A percentile compares a stretch with the other conserved stretches of the same genome.
Conservation (phyloP, 805 yeast species). For the Tetrapisispora iriomotensis region DNA sequence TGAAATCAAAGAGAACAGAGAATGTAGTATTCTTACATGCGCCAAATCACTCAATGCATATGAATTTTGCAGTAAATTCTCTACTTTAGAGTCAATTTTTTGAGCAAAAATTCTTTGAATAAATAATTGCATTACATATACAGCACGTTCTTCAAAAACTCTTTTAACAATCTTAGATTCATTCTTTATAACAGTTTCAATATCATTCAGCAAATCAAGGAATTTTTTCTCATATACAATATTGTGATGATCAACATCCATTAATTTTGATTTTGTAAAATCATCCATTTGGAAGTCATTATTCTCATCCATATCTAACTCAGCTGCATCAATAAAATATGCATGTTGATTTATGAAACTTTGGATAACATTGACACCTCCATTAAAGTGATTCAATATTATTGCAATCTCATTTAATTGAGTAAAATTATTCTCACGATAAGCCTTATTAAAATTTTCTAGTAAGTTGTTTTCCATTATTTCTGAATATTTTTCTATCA, state of each 20-base stretch:
- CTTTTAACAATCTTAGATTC: constrained; percentile 66
- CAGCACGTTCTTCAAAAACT: constrained; percentile 61
- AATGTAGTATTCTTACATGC: constrained; percentile 64
- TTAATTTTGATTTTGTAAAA: constrained; percentile 46
- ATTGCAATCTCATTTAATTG: constrained; percentile 69
- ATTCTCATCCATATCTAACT: constrained; percentile 23
- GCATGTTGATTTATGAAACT: constrained; percentile 74
- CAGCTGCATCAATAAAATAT: constrained; percentile 39
- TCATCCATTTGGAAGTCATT: constrained; percentile 33
- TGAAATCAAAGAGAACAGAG: constrained; percentile 49
- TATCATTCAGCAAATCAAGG: constrained; percentile 42
- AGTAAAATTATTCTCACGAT: constrained; percentile 54
- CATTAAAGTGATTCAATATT: constrained; percentile 69
- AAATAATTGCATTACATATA: constrained; percentile 56
- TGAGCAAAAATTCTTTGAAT: constrained; percentile 71
- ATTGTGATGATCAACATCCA: constrained; percentile 47
- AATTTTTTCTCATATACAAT: constrained; percentile 44
- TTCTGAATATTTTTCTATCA: constrained; percentile 64
- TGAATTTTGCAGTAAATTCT: constrained; percentile 51
- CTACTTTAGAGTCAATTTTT: constrained; percentile 48
- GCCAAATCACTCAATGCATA: constrained; percentile 56
- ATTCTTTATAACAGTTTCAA: constrained; percentile 49
- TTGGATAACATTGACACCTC: constrained; percentile 73
- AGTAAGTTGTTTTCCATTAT: constrained; percentile 63
- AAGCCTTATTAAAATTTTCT: constrained; percentile 63